These are phyloP conservation scores for Pythium monospermum DNA, from an alignment of 352 stramenopile genomes.

Conservation along the genomic window DNA sequence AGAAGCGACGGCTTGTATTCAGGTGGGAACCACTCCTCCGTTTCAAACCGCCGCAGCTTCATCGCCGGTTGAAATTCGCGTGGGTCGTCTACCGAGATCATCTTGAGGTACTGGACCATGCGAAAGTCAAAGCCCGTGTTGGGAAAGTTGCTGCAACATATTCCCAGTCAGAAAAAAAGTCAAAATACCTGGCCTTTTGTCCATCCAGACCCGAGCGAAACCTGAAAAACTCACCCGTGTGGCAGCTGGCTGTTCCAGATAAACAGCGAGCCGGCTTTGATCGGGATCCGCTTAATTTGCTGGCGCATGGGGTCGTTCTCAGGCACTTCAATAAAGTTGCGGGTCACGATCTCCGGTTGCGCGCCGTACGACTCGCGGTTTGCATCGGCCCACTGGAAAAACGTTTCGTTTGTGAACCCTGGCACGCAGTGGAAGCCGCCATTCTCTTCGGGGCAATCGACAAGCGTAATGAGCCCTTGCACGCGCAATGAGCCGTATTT, in stretches of 20 bases:
- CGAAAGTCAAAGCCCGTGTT: conserved; percentile 41
- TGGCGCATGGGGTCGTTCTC: conserved; percentile 33
- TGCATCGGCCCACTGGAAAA: conserved; percentile 36
- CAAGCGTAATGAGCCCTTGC: conserved; percentile 35
- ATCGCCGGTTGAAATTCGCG: conserved; percentile 35
- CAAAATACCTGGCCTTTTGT: neutral
- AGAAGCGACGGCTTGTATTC: conserved; percentile 31
- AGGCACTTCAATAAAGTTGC: conserved; percentile 45
- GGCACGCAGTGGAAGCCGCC: conserved; percentile 49
- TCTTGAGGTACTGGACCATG: conserved; percentile 56
- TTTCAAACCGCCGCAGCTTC: conserved; percentile 31
- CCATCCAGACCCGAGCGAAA: neutral
- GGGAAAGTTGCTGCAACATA: conserved; percentile 31
- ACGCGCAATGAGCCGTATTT: conserved; percentile 41
- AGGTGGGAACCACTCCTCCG: conserved; percentile 30
- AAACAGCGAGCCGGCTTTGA: conserved; percentile 39
- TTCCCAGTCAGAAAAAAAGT: neutral
- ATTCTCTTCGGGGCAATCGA: conserved; percentile 36
- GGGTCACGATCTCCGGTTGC: conserved; percentile 24
- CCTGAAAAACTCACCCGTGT: conserved; percentile 25
- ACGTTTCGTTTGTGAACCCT: conserved; percentile 36
- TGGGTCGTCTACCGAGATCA: conserved; percentile 35
- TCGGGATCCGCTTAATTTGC: conserved; percentile 32
- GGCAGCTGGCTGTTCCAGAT: conserved; percentile 47
- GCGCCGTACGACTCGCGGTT: conserved; percentile 31